Base-by-base conservation (phyloP, 2,329 filamentous ascomycete genomes). In the Lachnellula suecica region DNA sequence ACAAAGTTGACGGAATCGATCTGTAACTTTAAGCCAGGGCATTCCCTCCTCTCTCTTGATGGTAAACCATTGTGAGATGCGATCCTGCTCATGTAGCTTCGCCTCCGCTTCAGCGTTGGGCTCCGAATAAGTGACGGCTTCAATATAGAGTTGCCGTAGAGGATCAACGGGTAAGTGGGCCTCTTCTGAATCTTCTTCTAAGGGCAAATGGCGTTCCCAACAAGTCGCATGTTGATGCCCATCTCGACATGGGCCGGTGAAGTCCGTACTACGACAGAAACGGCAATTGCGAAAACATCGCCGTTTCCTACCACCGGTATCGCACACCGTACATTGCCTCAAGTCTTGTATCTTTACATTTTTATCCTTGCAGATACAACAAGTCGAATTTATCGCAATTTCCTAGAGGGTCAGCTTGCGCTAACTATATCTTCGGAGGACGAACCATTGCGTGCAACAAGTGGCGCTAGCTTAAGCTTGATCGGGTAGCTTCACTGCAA, bases 51-150 rank as follows among this genome's bases (percentile, higher is more conserved):
- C 48, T 19, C 41, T 51, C 42, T 40, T 51, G 24, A 51, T 51
- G 3, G 48, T 51, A 51, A 51, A 51, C 48, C 48, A 51, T 35
- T 51, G 29, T 20, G 48, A 42, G 45, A 51, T 23, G 7, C 48
- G 41, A 17, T 51, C 48, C 40, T 51, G 19, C 13, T 51, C 27
- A 22, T 51, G 48, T 31, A 51, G 23, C 10, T 38, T 38, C 13
- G 44, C 42, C 31, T 51, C 41, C 10, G 24, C 20, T 23, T 19
- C 25, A 17, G 44, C 42, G 22, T 51, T 22, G 45, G 22, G 29
- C 46, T 48, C 46, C 20, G 42, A 51, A 17, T 51, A 51, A 3
- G 48, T 51, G 22, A 51, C 48, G 25, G 48, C 48, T 37, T 51
- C 48, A 4, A 51, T 34, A 7, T 51, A 51, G 2, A 51, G 42